These are phyloP conservation scores for Pichia nanzhaoensis DNA, from an alignment of 805 yeast species.

Conservation along the genomic window DNA sequence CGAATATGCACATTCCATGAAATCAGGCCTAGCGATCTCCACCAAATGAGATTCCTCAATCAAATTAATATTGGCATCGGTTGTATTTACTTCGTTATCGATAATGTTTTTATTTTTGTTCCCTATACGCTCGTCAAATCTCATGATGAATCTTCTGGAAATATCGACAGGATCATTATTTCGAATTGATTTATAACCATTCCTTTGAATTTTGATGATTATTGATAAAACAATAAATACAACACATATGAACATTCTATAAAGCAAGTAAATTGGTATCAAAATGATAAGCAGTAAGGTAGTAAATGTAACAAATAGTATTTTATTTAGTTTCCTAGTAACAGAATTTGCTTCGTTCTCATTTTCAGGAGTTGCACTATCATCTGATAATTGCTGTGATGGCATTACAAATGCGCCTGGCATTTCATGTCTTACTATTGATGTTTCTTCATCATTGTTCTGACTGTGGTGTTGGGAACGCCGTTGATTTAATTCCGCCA, in stretches of 20 bases:
- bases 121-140: conserved; percentile 30
- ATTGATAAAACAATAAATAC: conserved; percentile 21
- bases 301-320: neutral
- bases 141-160: conserved; percentile 28
- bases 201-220: conserved; percentile 18
- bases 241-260: conserved; percentile 17
- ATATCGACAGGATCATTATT: conserved; percentile 28
- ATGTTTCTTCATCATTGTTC: conserved; percentile 8
- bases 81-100: neutral
- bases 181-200: conserved; percentile 18
- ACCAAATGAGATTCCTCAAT: conserved; percentile 12
- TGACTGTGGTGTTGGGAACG: neutral
- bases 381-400: neutral
- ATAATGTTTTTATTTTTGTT: conserved; percentile 11
- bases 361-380: neutral
- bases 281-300: conserved; percentile 13
- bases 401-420: conserved; percentile 9
- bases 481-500: neutral
- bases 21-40: conserved; percentile 31
- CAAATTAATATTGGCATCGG: neutral
- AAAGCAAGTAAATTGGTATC: conserved; percentile 23
- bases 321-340: conserved; percentile 1
- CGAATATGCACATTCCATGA: conserved; percentile 72
- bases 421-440: conserved; percentile 5
- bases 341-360: neutral